A percentile compares a stretch with the other conserved stretches of the same genome.
These are phyloP conservation scores for Copromyces sp. DNA, from an alignment of 495 filamentous ascomycete species.

Conservation along the genomic window DNA sequence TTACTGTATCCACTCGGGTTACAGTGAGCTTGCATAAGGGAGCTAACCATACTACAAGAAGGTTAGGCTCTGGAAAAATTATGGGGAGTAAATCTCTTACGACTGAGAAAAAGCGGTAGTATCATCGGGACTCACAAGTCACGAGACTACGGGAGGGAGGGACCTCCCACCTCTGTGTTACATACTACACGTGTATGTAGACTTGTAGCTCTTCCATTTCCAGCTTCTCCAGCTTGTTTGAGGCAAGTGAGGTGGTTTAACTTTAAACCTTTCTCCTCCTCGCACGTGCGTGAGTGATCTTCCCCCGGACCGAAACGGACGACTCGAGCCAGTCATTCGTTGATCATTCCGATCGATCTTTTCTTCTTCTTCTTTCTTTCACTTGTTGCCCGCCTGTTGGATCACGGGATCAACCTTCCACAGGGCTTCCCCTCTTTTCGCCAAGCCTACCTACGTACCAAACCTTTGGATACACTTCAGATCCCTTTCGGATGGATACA, in stretches of 20 bases:
- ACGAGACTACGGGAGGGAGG: background rate
- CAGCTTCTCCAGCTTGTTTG: background rate
- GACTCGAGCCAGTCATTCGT: background rate
- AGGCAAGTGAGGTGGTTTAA: background rate
- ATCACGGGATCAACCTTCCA: background rate
- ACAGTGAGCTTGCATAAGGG: too few relatives aligned
- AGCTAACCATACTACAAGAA: too few relatives aligned
- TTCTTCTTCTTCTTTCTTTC: background rate
- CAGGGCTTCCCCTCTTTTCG: background rate
- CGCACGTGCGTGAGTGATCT: background rate
- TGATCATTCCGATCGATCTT: background rate
- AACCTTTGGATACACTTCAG: background rate
- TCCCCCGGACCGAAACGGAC: background rate
- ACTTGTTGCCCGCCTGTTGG: background rate
- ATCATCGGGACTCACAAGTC: background rate
- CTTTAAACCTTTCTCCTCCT: background rate
- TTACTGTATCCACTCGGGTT: too few relatives aligned
- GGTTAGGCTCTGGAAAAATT: too few relatives aligned
- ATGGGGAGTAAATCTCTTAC: too few relatives aligned
- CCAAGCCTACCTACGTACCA: background rate
- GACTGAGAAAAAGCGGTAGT: too few relatives aligned
- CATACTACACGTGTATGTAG: too few relatives aligned
- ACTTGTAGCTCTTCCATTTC: background rate
- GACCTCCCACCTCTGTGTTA: background rate
- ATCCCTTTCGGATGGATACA: too few relatives aligned